Evolutionary conservation across 2,329 filamentous ascomycete genomes (phyloP), one percentile per base, ranked within the genome.

Genomic region (Aspergillus felis): DNA sequence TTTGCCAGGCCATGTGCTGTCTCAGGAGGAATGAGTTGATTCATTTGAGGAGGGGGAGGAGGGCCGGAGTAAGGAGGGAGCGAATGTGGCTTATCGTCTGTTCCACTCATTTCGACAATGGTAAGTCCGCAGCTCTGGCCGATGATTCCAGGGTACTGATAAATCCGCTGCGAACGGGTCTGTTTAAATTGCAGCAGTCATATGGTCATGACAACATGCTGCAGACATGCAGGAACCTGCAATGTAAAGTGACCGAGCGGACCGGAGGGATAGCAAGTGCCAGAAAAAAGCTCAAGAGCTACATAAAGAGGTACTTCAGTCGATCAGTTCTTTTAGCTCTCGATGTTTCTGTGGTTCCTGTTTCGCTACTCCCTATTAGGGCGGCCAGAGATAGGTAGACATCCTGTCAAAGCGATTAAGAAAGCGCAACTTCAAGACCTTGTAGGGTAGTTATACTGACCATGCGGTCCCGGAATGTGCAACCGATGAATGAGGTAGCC

Each of bases 21-120:
- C 49, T 73, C 71, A 46, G 67, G 62, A 24, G 64, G 70, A 55
- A 70, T 68, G 53, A 67, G 71, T 62, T 46, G 42, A 22, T 69
- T 69, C 68, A 70, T 69, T 35, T 61, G 57, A 22, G 55, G 58
- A 25, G 63, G 66, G 51, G 61, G 53, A 55, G 63, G 60, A 56
- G 63, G 60, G 49, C 57, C 61, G 38, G 62, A 60, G 56, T 65
- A 67, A 41, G 65, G 59, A 49, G 64, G 59, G 46, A 67, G 58
- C 17, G 57, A 55, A 53, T 64, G 66, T 32, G 64, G 53, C 57
- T 68, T 68, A 46, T 70, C 67, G 59, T 70, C 65, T 41, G 64
- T 60, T 53, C 64, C 57, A 51, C 66, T 59, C 38, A 66, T 62
- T 53, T 71, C 66, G 64, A 68, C 67, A 55, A 55, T 66, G 51